phyloP scores from a whole-genome alignment of 257 asterid species.

The Solanum rostratum region DNA sequence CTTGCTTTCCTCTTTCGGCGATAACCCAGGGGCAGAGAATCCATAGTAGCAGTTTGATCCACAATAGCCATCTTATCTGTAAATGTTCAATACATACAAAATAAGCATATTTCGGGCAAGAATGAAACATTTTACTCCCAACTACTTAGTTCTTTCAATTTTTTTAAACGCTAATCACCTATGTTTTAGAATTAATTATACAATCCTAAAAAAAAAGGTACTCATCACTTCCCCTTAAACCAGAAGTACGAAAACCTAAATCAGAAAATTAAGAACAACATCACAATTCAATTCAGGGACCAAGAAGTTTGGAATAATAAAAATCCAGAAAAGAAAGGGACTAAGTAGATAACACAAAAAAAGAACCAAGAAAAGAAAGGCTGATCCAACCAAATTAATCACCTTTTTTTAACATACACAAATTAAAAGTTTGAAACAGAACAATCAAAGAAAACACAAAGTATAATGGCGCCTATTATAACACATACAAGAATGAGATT shows the following conservation, averaged over 20 bases:
- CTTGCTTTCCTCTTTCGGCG: slow-evolving; percentile 16
- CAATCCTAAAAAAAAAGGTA: neutral
- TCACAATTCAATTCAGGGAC: neutral
- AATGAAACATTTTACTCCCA: too few species aligned
- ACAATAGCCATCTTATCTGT: slow-evolving; percentile 5
- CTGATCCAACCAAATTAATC: neutral
- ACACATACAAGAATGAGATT: neutral
- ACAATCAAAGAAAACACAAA: neutral
- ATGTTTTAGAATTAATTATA: neutral
- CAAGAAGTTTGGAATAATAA: neutral
- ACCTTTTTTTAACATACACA: neutral
- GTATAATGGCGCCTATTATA: neutral
- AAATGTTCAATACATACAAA: neutral
- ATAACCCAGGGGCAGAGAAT: slow-evolving; percentile 2
- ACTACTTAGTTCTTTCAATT: too few species aligned
- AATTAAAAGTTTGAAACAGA: neutral
- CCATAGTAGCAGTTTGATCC: slow-evolving; percentile 4
- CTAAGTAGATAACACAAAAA: neutral
- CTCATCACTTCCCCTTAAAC: neutral
- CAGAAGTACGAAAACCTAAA: too few species aligned
- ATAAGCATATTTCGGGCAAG: neutral
- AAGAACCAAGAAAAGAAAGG: neutral
- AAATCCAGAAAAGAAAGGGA: neutral
- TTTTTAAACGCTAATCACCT: too few species aligned
- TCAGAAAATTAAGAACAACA: neutral